These are phyloP conservation scores for Bipolaris victoriae DNA, from an alignment of 2,329 filamentous ascomycete genomes.

Conservation along the genomic window DNA sequence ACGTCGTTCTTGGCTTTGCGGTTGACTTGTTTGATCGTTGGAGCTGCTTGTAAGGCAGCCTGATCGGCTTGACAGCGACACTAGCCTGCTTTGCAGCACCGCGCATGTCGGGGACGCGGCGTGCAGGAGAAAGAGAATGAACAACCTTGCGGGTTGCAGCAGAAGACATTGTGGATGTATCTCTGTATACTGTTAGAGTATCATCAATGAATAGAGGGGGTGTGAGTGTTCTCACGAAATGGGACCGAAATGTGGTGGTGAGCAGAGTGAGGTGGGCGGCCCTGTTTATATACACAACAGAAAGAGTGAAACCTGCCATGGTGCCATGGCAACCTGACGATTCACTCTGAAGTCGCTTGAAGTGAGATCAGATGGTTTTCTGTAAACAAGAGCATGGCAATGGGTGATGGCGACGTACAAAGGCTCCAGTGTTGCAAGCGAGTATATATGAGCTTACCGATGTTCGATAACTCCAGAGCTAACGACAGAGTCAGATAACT, in stretches of 20 bases:
- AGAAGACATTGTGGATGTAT: not conserved
- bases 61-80: conserved; percentile 5
- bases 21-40: conserved; percentile 1
- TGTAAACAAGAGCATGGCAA: not conserved
- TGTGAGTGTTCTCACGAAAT: not conserved
- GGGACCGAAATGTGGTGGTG: not conserved
- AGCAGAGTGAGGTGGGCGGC: not conserved
- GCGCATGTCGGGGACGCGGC: conserved; percentile 8
- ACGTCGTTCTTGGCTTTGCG: not conserved
- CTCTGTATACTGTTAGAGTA: not conserved
- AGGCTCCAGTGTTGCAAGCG: not conserved
- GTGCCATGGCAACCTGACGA: not conserved
- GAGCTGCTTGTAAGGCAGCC: conserved; percentile 9
- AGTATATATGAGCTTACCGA: no score
- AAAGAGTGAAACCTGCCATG: not conserved
- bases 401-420: not conserved
- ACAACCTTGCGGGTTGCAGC: not conserved
- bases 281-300: not conserved
- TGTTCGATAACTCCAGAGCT: no score
- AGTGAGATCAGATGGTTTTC: not conserved
- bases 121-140: conserved; percentile 2
- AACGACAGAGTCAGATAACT: no score
- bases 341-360: not conserved
- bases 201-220: not conserved
- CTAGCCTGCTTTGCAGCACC: conserved; percentile 4